Evolutionary conservation across 1,284 basidiomycete genomes (phyloP).

Genomic region (Ustilago trichophora): DNA sequence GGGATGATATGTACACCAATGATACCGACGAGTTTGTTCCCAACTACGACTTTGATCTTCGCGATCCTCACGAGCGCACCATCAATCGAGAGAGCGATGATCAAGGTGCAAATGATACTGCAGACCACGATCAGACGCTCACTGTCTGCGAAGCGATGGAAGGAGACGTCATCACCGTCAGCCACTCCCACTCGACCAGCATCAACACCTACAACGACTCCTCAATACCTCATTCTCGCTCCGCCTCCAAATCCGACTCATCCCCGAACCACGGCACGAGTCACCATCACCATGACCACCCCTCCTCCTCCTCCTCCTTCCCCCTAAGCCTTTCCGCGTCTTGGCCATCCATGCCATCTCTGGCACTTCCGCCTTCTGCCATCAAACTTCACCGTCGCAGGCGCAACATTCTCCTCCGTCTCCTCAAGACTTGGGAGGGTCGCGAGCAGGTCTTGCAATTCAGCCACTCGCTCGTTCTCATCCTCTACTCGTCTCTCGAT

Average conservation of each 20-base stretch:
- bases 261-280: not conserved
- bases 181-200: constrained; percentile 28
- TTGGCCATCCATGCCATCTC: constrained; percentile 25
- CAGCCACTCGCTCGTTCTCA: constrained; percentile 35
- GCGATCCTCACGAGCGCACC: constrained; percentile 26
- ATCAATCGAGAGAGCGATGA: not conserved
- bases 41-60: constrained; percentile 29
- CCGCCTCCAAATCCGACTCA: constrained; percentile 5
- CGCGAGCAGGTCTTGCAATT: constrained; percentile 37
- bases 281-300: no score
- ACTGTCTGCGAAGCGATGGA: constrained; percentile 13
- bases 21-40: constrained; percentile 6
- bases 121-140: constrained; percentile 8
- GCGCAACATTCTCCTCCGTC: constrained; percentile 17
- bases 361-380: constrained; percentile 21
- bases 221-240: constrained; percentile 10
- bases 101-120: not conserved
- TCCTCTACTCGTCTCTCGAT: constrained; percentile 34
- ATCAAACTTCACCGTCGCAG: constrained; percentile 23
- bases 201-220: constrained; percentile 18
- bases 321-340: constrained; percentile 15
- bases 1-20: not conserved
- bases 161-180: constrained; percentile 30
- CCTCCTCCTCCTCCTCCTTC: constrained; percentile 7
- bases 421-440: constrained; percentile 44